Evolutionary conservation across 768 basidiomycete genomes (phyloP).

Genomic region (Boletus barrowsii): DNA sequence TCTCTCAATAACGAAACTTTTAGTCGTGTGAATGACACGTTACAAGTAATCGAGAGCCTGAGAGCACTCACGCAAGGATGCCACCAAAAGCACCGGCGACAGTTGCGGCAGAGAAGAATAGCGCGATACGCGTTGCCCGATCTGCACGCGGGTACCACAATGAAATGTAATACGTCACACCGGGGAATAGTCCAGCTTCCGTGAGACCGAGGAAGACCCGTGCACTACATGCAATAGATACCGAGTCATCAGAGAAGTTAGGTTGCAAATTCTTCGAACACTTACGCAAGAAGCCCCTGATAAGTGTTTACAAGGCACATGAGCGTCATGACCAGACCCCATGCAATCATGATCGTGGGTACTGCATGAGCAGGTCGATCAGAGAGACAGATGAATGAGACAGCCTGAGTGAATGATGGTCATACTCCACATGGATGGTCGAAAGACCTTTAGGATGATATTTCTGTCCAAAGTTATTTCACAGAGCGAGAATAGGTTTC

Average conservation of each 20-base stretch:
- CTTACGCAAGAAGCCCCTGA: slow-evolving; percentile 32
- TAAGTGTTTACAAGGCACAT: slow-evolving; percentile 38
- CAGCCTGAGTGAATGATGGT: neutral
- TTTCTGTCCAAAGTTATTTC: slow-evolving; percentile 29
- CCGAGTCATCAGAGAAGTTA: neutral
- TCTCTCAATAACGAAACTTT: slow-evolving; percentile 34
- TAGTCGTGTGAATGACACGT: neutral
- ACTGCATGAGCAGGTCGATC: slow-evolving; percentile 30
- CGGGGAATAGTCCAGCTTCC: slow-evolving; percentile 45
- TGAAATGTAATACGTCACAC: slow-evolving; percentile 45
- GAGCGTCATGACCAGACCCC: slow-evolving; percentile 39
- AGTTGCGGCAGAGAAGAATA: slow-evolving; percentile 65
- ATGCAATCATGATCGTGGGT: slow-evolving; percentile 37
- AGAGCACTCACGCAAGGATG: slow-evolving; percentile 39
- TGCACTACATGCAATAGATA: slow-evolving; percentile 21
- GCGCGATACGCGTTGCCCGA: slow-evolving; percentile 54
- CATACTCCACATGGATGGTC: slow-evolving; percentile 38
- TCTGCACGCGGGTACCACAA: slow-evolving; percentile 61
- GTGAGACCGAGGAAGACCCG: slow-evolving; percentile 45
- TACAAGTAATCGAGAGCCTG: too few relatives aligned
- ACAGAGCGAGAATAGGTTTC: neutral
- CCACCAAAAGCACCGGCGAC: slow-evolving; percentile 52
- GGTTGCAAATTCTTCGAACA: neutral
- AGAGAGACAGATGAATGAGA: neutral
- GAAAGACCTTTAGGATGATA: slow-evolving; percentile 35